phyloP scores from a whole-genome alignment of 495 filamentous ascomycete species.

The Thermothielavioides terrestris region DNA sequence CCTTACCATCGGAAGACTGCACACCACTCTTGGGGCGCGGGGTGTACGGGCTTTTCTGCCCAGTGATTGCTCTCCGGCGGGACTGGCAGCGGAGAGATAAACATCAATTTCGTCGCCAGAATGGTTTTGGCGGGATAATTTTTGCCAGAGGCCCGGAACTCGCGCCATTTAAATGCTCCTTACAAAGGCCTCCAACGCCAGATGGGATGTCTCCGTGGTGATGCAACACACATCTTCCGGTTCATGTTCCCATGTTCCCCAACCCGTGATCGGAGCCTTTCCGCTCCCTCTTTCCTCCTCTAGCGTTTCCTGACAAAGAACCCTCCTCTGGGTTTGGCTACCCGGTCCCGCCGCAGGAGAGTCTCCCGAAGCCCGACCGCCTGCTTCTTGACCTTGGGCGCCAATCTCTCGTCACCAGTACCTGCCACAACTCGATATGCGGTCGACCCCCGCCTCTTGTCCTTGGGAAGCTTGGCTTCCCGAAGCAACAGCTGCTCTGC shows the following conservation, averaged over 20 bases:
- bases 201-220: too few species aligned
- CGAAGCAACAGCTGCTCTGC: slow-evolving; percentile 17
- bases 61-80: background rate
- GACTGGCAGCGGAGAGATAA: background rate
- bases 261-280: background rate
- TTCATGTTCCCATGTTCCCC: background rate
- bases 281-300: background rate
- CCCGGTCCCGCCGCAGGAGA: slow-evolving; percentile 29
- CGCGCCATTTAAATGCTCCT: background rate
- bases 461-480: slow-evolving; percentile 25
- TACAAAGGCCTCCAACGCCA: too few species aligned
- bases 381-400: slow-evolving; percentile 32
- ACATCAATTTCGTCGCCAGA: background rate
- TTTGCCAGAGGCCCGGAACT: too few species aligned
- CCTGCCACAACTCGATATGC: slow-evolving; percentile 34
- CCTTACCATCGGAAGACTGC: too few species aligned
- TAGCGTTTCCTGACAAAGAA: slow-evolving; percentile 33
- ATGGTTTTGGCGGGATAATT: too few species aligned
- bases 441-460: slow-evolving; percentile 33
- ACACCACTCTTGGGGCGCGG: too few species aligned
- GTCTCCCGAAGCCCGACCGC: slow-evolving; percentile 25
- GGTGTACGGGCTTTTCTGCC: too few species aligned
- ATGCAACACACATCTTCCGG: too few species aligned
- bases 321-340: slow-evolving; percentile 21
- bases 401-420: slow-evolving; percentile 24